phyloP scores from a whole-genome alignment of 2,329 filamentous ascomycete species.

The Corinectria fuckeliana region DNA sequence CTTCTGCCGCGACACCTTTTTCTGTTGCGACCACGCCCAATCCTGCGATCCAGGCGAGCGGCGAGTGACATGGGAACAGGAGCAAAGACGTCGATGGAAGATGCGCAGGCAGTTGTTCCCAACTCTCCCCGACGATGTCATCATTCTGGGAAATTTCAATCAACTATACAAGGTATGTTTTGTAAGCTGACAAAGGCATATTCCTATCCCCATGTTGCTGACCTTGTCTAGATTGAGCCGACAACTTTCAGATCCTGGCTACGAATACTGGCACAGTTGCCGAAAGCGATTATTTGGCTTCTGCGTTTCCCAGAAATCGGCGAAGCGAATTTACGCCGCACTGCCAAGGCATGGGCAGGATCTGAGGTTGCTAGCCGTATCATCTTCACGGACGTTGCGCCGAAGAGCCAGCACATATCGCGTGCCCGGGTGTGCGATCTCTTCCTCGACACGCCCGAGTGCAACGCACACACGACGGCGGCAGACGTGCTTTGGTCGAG shows the following conservation, averaged over 20 bases:
- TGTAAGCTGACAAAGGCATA: not conserved
- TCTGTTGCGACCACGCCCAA: constrained; percentile 96
- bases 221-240: constrained; percentile 78
- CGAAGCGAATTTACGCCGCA: constrained; percentile 82
- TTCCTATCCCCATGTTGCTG: constrained; percentile 1
- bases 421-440: constrained; percentile 91
- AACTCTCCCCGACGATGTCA: constrained; percentile 76
- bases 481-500: constrained; percentile 97
- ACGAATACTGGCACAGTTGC: constrained; percentile 83
- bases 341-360: constrained; percentile 83
- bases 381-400: constrained; percentile 94
- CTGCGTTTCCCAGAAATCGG: constrained; percentile 95
- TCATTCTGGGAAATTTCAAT: constrained; percentile 98
- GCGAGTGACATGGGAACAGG: constrained; percentile 79
- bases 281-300: constrained; percentile 92
- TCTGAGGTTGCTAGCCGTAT: constrained; percentile 84
- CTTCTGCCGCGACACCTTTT: constrained; percentile 93
- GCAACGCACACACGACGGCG: constrained; percentile 96
- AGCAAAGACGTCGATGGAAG: constrained; percentile 81
- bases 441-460: constrained; percentile 96
- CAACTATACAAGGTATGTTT: constrained; percentile 94
- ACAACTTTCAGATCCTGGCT: constrained; percentile 96
- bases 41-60: constrained; percentile 77
- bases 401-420: constrained; percentile 92
- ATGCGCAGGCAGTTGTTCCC: constrained; percentile 96